Evolutionary conservation across 148 eudicot species (phyloP), one percentile per base, ranked within the genome.

Genomic region (Talinum fruticosum): DNA sequence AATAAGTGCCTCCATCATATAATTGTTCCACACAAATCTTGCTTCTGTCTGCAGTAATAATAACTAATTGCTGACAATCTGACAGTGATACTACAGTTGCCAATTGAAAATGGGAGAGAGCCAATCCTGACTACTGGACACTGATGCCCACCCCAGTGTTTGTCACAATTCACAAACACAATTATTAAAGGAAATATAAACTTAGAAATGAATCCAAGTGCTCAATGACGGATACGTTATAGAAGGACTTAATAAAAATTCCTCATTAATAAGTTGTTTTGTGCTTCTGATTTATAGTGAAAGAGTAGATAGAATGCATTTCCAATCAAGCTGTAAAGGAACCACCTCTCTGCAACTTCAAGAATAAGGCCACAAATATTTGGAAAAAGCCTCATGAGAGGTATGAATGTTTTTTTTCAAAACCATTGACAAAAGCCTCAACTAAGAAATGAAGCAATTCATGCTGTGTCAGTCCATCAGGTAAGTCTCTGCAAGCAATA

Each of bases 1-100:
- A 77, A 93, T 91, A 54, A 96, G 92, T 34, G 80, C 74, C 85
- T 93, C 99, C 92, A 93, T 81, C 93, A 93, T 87, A 71, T 90
- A 91, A 81, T 90, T 93, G 88, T 96, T 96, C 99, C 99, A 96
- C 75, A 89, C 76, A 84, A 89, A 96, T 83, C 97, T 89, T 66
- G 97, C 94, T 75, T 96, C 99, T 72, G 99, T 97, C 99, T 96
- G 92, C 79, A 82, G 69, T 57, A 74, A 78, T 12, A 57, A 51
- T 30, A 19, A 37, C 51, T 18, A 53, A 74, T 45, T 18, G n/a
- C 66, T 33, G 35, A 61, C 29, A 66, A 32, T 68, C 32, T 62
- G 16, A 62, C 10, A 12, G 66, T 62, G 6, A 67, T 66, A 33
- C 23, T 26, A 66, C 36, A 30, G 36, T 23, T n/a, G 29, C 64